Evolutionary conservation across 1,284 basidiomycete species (phyloP).

Genomic region (Fomitopsis betulina): DNA sequence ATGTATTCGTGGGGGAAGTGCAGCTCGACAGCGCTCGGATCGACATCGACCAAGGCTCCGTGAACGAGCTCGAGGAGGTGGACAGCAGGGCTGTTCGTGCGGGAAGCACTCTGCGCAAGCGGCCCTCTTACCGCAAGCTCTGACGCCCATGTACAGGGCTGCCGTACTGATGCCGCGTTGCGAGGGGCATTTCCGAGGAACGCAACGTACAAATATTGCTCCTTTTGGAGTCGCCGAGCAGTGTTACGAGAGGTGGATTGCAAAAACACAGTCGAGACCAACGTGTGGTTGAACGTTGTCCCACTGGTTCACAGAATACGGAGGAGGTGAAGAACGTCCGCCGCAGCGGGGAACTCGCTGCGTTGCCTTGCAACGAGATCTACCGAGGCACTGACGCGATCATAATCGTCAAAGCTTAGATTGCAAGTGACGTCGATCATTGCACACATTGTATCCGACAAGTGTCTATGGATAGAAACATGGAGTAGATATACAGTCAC

Average conservation of each 20-base stretch:
- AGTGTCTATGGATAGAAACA: background rate
- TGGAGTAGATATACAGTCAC: background rate
- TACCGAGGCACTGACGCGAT: background rate
- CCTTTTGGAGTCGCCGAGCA: background rate
- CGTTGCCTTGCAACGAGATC: background rate
- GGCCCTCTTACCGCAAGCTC: background rate
- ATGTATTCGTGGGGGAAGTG: background rate
- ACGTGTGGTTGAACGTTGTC: background rate
- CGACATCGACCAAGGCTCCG: background rate
- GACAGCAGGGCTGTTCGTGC: background rate
- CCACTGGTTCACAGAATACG: no score
- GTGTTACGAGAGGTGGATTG: background rate
- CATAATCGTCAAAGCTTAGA: background rate
- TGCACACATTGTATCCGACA: no score
- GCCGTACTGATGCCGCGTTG: background rate
- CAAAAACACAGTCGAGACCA: background rate
- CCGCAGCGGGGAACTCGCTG: background rate
- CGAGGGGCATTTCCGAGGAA: slow-evolving; percentile 1
- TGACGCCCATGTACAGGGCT: background rate
- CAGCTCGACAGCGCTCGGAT: background rate
- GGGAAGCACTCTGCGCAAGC: background rate
- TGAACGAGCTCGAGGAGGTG: background rate
- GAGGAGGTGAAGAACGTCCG: background rate
- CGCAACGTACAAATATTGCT: background rate
- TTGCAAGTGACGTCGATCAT: background rate